phyloP scores from a whole-genome alignment of 2,329 filamentous ascomycete species.

The Emergomyces pasteurianus region DNA sequence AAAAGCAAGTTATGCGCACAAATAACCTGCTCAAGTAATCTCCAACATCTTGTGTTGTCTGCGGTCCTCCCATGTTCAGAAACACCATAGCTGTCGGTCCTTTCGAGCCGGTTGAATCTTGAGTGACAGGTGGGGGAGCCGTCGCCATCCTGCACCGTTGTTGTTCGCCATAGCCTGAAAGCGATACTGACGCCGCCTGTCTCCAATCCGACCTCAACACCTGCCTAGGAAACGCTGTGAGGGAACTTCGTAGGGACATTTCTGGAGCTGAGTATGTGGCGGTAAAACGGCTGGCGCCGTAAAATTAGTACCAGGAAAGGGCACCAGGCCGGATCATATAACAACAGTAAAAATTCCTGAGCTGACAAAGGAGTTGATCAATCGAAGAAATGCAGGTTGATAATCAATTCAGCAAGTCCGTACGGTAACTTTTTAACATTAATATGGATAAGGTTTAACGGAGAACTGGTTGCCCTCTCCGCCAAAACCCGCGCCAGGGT shows the following conservation, averaged over 20 bases:
- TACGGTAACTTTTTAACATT: too few species aligned
- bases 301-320: neutral
- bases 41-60: slow-evolving; percentile 75
- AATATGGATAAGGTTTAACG: too few species aligned
- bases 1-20: slow-evolving; percentile 42
- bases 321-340: neutral
- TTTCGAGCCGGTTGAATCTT: slow-evolving; percentile 56
- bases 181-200: slow-evolving; percentile 13
- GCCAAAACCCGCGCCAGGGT: neutral
- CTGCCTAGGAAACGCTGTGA: slow-evolving; percentile 20
- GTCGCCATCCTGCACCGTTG: slow-evolving; percentile 41
- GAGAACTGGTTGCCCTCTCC: too few species aligned
- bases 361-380: neutral
- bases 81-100: slow-evolving; percentile 97
- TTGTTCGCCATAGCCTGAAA: slow-evolving; percentile 16
- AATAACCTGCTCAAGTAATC: slow-evolving; percentile 86
- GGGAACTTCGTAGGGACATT: slow-evolving; percentile 33
- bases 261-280: neutral
- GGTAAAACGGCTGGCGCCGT: neutral
- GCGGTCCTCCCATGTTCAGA: slow-evolving; percentile 96
- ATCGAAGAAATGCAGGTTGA: neutral
- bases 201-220: slow-evolving; percentile 16
- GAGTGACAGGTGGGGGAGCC: slow-evolving; percentile 63
- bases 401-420: too few species aligned
- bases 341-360: neutral